These are phyloP conservation scores for Geotrichum citri-aurantii DNA, from an alignment of 1,139 yeast genomes.

Conservation along the genomic window DNA sequence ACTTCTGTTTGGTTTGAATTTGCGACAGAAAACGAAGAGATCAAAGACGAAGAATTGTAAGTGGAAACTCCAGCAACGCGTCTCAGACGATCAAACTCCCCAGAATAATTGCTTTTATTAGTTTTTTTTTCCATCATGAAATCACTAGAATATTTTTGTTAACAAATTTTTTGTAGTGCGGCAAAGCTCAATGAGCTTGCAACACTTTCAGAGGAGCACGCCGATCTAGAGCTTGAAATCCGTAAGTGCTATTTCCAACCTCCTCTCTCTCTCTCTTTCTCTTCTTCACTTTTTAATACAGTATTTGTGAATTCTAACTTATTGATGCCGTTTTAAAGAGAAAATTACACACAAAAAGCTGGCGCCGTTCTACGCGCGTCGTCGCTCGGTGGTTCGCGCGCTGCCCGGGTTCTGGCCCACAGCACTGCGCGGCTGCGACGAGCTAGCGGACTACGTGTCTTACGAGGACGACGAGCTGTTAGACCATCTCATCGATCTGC, in stretches of 20 bases:
- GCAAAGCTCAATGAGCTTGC: conserved; percentile 11
- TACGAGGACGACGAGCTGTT: conserved; percentile 34
- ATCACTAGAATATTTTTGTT: too few species aligned
- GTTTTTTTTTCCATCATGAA: not conserved
- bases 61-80: too few species aligned
- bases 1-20: not conserved
- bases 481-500: conserved; percentile 29
- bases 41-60: not conserved
- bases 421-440: conserved; percentile 31
- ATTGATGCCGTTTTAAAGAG: too few species aligned
- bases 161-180: not conserved
- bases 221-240: conserved; percentile 12
- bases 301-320: too few species aligned
- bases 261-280: too few species aligned
- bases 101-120: not conserved
- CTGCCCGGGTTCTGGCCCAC: conserved; percentile 39
- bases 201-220: conserved; percentile 9
- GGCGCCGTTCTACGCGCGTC: conserved; percentile 34
- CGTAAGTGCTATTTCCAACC: too few species aligned
- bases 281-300: too few species aligned
- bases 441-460: conserved; percentile 29
- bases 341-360: conserved; percentile 23
- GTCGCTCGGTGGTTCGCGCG: conserved; percentile 30
- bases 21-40: not conserved
- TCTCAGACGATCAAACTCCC: too few species aligned